A percentile compares a stretch with the other conserved stretches of the same genome.
phyloP scores from a whole-genome alignment of 208 protist species.

The Crithidia fasciculata region DNA sequence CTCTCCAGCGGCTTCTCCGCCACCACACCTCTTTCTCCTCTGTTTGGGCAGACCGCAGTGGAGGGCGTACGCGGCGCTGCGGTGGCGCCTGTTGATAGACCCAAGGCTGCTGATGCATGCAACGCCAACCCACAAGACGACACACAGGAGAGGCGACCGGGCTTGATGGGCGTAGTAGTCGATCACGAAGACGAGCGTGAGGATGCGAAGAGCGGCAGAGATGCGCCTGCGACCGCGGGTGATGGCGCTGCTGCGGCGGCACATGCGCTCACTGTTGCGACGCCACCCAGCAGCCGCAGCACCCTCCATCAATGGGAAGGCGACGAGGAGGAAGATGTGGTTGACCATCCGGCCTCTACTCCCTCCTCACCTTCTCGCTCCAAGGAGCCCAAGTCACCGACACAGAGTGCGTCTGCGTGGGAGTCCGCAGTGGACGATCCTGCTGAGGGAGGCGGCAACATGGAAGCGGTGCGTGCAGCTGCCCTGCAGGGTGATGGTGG shows the following conservation, averaged over 20 bases:
- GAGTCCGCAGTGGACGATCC: neutral
- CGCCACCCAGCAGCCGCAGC: neutral
- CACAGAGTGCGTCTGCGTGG: conserved; percentile 6
- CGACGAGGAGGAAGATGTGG: neutral
- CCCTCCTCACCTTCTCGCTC: neutral
- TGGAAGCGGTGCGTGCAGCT: neutral
- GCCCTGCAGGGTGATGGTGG: no score
- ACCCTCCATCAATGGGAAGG: neutral
- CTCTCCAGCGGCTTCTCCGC: no score
- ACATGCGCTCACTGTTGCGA: neutral
- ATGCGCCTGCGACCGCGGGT: neutral
- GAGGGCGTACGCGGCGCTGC: no score
- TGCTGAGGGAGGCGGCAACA: neutral
- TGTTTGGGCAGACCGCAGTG: no score
- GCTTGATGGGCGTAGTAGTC: neutral
- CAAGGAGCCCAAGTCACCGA: conserved; percentile 9
- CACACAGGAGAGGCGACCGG: no score
- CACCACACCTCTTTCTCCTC: no score
- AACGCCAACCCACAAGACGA: no score
- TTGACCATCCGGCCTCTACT: neutral
- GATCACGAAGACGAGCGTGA: neutral
- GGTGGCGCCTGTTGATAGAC: no score
- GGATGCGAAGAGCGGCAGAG: neutral
- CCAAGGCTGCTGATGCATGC: no score
- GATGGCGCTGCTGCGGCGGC: neutral